Evolutionary conservation across 257 asterid species (phyloP), one percentile per base, ranked within the genome.

Genomic region (Fraxinus americana): DNA sequence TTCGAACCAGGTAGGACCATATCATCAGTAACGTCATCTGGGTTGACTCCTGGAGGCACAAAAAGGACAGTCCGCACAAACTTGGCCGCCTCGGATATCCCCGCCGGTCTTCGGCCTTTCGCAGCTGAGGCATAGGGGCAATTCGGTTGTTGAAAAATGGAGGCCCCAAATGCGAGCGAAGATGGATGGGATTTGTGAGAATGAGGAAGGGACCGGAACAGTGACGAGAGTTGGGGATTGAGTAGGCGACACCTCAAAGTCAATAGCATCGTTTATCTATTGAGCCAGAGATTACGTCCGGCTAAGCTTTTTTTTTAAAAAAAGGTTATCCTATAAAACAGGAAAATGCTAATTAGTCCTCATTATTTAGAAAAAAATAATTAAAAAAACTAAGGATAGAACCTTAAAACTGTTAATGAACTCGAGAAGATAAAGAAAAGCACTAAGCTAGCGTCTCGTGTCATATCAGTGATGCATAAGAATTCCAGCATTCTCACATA

Each of bases 1-100:
- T 95, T 95, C 67, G 99, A 95, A 5, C 98, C 94, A 12, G 99
- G 96, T 36, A 95, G 80, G 16, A 95, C 82, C 94, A 87, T 88
- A 4, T 91, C 90, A 34, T 90, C 91, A 2, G 91, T 91, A 39
- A 95, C 88, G 13, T 91, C 97, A 45, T 85, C 92, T 3, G 93
- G 92, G 36, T 84, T 86, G 35, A 95, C 84, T 30, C 99, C 99
- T 0, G 99, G 98, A 5, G 96, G 93, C 75, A 93, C 68, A 57
- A 92, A 95, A 27, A 93, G 78, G 19, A 84, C 86, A 1, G 73
- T 82, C 69, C 80, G 80, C 29, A 74, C 80, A 70, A 89, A 87
- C 59, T 54, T 71, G 50, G 86, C 76, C n/a, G 93, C 81, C 32
- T 84, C 91, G 1, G 91, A 59, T 16, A 54, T 48, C 19, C 87